phyloP scores from a whole-genome alignment of 352 stramenopile species.

The Pelagophyceae sp. region DNA sequence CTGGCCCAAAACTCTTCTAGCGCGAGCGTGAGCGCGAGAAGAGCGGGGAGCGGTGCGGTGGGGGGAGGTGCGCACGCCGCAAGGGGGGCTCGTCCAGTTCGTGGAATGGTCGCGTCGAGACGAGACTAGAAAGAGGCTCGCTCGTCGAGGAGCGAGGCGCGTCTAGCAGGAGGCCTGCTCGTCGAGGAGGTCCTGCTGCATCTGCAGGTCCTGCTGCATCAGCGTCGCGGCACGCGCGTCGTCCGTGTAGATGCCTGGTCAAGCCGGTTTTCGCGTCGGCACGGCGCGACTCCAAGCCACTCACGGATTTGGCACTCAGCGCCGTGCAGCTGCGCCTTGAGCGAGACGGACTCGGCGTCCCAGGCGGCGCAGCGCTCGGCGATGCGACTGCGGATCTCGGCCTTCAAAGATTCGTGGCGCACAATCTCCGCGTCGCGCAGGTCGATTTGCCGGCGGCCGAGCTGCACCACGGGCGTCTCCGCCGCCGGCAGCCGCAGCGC shows the following conservation, averaged over 20 bases:
- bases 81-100: too few species aligned
- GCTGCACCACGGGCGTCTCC: not conserved
- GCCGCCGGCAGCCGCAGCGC: not conserved
- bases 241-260: not conserved
- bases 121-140: too few species aligned
- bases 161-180: not conserved
- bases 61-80: too few species aligned
- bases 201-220: not conserved
- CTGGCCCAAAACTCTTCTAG: too few species aligned
- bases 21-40: too few species aligned
- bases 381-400: not conserved
- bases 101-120: too few species aligned
- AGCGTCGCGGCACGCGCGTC: not conserved
- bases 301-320: slow-evolving; percentile 11
- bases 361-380: not conserved
- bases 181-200: not conserved
- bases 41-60: too few species aligned
- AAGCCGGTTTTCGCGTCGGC: too few species aligned
- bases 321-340: slow-evolving; percentile 3
- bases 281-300: too few species aligned
- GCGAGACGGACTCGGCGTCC: slow-evolving; percentile 4
- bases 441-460: not conserved
- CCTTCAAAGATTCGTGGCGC: not conserved
- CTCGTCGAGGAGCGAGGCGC: too few species aligned
- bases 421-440: not conserved